A percentile compares a stretch with the other conserved stretches of the same genome.
Evolutionary conservation across 1,139 yeast genomes (phyloP).

Genomic region (Pichiaceae sp.): DNA sequence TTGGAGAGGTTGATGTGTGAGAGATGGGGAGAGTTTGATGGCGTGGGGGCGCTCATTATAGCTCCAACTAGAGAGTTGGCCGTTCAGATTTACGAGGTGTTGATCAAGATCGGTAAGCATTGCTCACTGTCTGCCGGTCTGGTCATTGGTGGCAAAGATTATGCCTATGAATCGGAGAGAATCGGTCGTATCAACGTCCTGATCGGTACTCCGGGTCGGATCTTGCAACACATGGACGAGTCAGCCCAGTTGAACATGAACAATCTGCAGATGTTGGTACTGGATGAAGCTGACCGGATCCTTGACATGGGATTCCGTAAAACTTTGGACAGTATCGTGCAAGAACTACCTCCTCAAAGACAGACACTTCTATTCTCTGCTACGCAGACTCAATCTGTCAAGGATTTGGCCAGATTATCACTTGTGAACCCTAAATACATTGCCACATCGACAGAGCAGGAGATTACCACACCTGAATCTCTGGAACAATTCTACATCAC

Average conservation of each 20-base stretch:
- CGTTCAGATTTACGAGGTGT: conserved; percentile 85
- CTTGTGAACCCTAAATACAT: conserved; percentile 71
- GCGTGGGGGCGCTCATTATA: conserved; percentile 84
- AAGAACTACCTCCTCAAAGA: conserved; percentile 75
- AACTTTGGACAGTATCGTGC: conserved; percentile 77
- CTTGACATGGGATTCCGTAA: conserved; percentile 94
- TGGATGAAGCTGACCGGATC: conserved; percentile 96
- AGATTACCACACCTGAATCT: conserved; percentile 68
- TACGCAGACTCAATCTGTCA: conserved; percentile 82
- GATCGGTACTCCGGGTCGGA: conserved; percentile 94
- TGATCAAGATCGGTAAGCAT: conserved; percentile 73
- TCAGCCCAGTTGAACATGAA: conserved; percentile 77
- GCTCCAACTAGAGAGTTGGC: conserved; percentile 95
- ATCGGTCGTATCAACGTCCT: conserved; percentile 75
- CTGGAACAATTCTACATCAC: conserved; percentile 76
- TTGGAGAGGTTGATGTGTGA: conserved; percentile 64
- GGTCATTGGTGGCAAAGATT: conserved; percentile 96
- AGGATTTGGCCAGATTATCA: conserved; percentile 83
- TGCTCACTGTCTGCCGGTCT: conserved; percentile 86
- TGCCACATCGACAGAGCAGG: conserved; percentile 44
- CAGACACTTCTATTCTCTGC: conserved; percentile 91
- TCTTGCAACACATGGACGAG: conserved; percentile 92
- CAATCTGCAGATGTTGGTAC: conserved; percentile 71
- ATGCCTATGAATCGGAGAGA: conserved; percentile 78
- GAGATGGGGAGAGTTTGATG: conserved; percentile 82